These are phyloP conservation scores for Artemisia argyi DNA, from an alignment of 129 eudicot genomes.

Conservation along the genomic window DNA sequence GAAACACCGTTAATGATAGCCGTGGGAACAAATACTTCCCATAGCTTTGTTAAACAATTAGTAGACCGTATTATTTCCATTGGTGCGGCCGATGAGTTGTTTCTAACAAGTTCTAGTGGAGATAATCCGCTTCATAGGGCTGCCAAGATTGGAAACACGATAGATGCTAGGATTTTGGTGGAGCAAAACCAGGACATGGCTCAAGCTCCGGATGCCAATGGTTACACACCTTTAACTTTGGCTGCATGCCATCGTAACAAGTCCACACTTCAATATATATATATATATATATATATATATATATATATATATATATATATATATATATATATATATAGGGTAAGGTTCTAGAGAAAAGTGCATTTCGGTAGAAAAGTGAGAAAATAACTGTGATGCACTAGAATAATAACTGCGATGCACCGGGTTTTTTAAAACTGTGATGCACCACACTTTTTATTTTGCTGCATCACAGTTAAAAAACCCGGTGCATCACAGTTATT, in stretches of 20 bases:
- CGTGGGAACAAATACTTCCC: conserved; percentile 5
- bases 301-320: no score
- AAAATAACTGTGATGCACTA: no score
- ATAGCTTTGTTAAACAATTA: background rate
- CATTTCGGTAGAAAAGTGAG: no score
- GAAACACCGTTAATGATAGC: conserved; percentile 17
- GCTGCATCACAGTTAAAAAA: no score
- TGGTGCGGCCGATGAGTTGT: background rate
- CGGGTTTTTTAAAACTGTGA: no score
- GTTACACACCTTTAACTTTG: conserved; percentile 1
- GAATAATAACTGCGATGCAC: no score
- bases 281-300: no score
- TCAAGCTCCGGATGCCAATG: background rate
- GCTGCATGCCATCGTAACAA: conserved; percentile 5
- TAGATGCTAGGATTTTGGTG: conserved; percentile 10
- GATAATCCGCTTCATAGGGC: conserved; percentile 6
- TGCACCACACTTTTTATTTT: no score
- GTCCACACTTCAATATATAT: background rate
- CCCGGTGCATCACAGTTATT: no score
- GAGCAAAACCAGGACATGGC: conserved; percentile 3
- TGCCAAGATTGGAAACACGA: conserved; percentile 4
- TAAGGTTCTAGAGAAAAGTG: no score
- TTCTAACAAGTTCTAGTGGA: background rate
- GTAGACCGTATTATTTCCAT: background rate
- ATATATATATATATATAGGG: no score